Base-by-base conservation (phyloP, 2,329 filamentous ascomycete genomes). In the Pyrenophora tritici-repentis region DNA sequence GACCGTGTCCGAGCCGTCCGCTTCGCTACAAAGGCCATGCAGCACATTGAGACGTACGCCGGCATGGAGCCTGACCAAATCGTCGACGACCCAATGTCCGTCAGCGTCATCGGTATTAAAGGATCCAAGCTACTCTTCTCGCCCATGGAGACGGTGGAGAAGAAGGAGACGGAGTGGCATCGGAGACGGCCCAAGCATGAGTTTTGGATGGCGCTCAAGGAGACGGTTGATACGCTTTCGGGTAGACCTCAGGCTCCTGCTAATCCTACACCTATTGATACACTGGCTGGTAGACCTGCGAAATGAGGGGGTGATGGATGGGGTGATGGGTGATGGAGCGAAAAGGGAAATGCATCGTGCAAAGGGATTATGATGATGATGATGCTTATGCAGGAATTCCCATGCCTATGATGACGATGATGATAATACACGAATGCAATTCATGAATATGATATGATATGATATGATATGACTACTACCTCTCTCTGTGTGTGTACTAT, bases 1-100 rank as follows among this genome's bases (percentile, higher is more conserved):
- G 94, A 99, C 76, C 88, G 94, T 47, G 92, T 93, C 66, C 86
- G 94, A 39, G 93, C 94, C 2, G 89, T 96, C 18, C 84, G 94
- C 42, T 86, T 99, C 67, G 91, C 92, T 8, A 94, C 97, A 75
- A 93, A 92, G 77, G 96, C 91, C 72, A 89, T 97, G 70, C 86
- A 96, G 78, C 91, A 96, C 70, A 80, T 99, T 3, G 94, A 99
- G 76, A 75, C 76, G 17, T 96, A 86, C 66, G 86, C 86, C 6
- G 85, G 69, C 24, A 84, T 85, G 63, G 80, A 82, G 31, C 82
- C 83, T 53, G 78, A 85, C 33, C 84, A 86, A 55, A 89, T 96
- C 56, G 84, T 86, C 55, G 81, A 83, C 22, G 89, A 97, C 68
- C 83, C 87, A 4, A 78, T 87, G 72, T 91, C 87, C 45, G 82